Evolutionary conservation across 2,329 filamentous ascomycete species (phyloP).

Genomic region (Venturia pyrina): DNA sequence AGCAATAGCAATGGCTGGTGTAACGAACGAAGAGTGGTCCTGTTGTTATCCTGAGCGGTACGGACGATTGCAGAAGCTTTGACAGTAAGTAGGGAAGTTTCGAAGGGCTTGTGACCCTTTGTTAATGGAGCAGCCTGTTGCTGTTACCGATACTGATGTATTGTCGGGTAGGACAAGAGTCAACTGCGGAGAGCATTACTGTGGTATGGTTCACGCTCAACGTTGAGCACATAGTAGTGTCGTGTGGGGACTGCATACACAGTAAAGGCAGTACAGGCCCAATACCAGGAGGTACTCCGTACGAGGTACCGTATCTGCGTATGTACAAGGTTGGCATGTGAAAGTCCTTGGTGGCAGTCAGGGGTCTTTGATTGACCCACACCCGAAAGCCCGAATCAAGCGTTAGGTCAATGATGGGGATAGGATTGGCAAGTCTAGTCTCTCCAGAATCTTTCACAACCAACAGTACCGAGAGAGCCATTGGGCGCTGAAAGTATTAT

Average conservation of each 20-base stretch:
- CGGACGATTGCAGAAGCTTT: background rate
- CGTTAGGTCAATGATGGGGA: background rate
- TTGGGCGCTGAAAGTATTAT: no score
- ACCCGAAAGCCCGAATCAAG: background rate
- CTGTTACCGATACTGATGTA: background rate
- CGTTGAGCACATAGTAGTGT: background rate
- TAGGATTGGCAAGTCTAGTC: background rate
- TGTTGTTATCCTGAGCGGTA: background rate
- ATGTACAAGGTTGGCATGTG: conserved; percentile 1
- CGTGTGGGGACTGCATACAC: background rate
- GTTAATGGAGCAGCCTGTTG: background rate
- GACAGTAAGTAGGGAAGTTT: background rate
- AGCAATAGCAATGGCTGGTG: background rate
- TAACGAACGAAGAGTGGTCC: background rate
- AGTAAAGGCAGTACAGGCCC: background rate
- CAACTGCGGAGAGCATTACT: background rate
- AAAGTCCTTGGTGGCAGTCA: background rate
- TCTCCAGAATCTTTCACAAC: background rate
- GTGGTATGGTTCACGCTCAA: background rate
- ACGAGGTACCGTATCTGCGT: no score
- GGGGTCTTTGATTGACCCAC: background rate
- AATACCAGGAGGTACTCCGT: no score
- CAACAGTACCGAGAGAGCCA: no score
- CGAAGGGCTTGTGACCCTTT: background rate
- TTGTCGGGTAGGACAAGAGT: background rate